phyloP scores from a whole-genome alignment of 2,329 filamentous ascomycete species.

The Tolypocladium amazonense region DNA sequence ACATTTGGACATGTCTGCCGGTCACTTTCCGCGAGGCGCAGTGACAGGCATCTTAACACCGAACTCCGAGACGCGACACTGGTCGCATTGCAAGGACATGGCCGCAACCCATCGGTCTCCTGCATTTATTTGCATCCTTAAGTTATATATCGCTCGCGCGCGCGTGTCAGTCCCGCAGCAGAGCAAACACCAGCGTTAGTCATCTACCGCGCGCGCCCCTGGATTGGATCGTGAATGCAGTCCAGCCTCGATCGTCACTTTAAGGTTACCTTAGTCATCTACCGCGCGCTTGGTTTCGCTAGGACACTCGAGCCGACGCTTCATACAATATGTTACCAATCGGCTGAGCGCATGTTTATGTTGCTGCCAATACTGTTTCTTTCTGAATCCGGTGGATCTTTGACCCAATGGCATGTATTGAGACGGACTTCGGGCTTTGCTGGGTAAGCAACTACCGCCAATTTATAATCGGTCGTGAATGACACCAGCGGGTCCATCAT shows the following conservation, averaged over 20 bases:
- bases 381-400: no score
- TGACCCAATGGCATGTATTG: no score
- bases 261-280: slow-evolving; percentile 2
- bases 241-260: neutral
- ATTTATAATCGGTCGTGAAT: neutral
- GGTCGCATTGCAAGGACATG: neutral
- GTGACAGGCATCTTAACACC: neutral
- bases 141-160: neutral
- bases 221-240: neutral
- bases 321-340: no score
- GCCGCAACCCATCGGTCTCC: neutral
- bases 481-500: neutral
- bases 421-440: neutral
- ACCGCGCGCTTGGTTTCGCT: neutral
- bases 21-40: neutral
- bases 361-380: neutral
- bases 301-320: no score
- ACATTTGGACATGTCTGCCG: neutral
- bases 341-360: neutral
- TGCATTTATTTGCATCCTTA: neutral
- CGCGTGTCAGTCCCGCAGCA: no score
- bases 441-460: neutral
- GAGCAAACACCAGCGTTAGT: neutral
- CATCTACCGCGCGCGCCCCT: neutral
- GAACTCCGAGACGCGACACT: neutral